These are phyloP conservation scores for Allium cepa DNA, from an alignment of 106 monocot species.

Conservation along the genomic window DNA sequence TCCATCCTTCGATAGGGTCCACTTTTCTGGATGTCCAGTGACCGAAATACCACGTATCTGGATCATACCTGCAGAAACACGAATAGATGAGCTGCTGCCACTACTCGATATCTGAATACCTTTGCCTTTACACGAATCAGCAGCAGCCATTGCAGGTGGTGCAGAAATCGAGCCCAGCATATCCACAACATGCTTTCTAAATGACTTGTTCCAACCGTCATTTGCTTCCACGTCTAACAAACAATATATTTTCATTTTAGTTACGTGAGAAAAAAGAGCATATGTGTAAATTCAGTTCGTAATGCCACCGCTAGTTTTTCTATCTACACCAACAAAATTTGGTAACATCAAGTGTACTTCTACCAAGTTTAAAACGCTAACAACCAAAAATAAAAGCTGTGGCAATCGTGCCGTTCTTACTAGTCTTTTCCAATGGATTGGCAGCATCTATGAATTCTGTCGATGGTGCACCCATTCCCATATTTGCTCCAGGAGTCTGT, in stretches of 20 bases:
- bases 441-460: constrained; percentile 4
- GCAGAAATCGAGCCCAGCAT: constrained; percentile 70
- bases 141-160: constrained; percentile 57
- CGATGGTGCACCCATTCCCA: constrained; percentile 16
- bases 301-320: not conserved
- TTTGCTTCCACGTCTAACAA: constrained; percentile 18
- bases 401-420: constrained; percentile 6
- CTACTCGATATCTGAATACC: constrained; percentile 8
- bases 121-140: constrained; percentile 20
- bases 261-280: not conserved
- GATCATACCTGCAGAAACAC: constrained; percentile 60
- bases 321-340: no score
- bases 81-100: constrained; percentile 14
- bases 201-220: constrained; percentile 18
- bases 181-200: constrained; percentile 41
- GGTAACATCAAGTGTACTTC: no score
- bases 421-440: constrained; percentile 11
- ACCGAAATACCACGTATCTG: constrained; percentile 32
- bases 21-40: constrained; percentile 16
- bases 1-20: constrained; percentile 42
- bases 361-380: not conserved
- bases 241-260: constrained; percentile 1
- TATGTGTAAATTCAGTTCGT: not conserved
- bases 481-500: constrained; percentile 4
- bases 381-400: constrained; percentile 19